Evolutionary conservation across 1,284 basidiomycete species (phyloP).

Genomic region (Leccinum cinnamomeum): DNA sequence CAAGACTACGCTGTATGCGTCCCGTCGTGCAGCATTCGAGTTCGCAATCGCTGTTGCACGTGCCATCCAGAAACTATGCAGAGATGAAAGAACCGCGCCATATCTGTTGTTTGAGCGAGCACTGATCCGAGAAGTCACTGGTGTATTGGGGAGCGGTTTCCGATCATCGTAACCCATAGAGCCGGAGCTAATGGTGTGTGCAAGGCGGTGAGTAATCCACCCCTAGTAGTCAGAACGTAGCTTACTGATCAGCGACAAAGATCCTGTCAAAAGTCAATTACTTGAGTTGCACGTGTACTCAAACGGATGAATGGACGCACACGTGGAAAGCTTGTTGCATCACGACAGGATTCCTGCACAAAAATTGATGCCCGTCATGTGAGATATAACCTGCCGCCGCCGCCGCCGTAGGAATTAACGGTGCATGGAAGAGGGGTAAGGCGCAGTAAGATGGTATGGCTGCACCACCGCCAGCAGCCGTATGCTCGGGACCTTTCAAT

Average conservation of each 20-base stretch:
- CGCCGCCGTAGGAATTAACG: too few relatives aligned
- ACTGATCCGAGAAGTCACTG: constrained; percentile 42
- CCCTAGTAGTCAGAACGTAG: not conserved
- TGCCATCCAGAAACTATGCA: constrained; percentile 56
- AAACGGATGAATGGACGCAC: constrained; percentile 12
- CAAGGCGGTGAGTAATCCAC: not conserved
- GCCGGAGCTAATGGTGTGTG: constrained; percentile 40
- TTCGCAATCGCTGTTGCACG: constrained; percentile 42
- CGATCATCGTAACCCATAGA: constrained; percentile 50
- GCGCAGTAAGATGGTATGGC: too few relatives aligned
- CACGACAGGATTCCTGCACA: constrained; percentile 54
- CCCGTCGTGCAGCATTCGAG: constrained; percentile 40
- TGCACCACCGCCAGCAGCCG: too few relatives aligned
- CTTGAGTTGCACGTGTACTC: not conserved
- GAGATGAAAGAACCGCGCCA: constrained; percentile 56
- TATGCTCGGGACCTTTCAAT: too few relatives aligned
- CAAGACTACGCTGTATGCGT: constrained; percentile 58
- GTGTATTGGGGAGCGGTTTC: constrained; percentile 46
- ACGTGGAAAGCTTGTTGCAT: constrained; percentile 39
- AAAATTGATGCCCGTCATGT: constrained; percentile 46
- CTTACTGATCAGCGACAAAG: constrained; percentile 31
- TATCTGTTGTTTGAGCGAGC: constrained; percentile 47
- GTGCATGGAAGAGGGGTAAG: too few relatives aligned
- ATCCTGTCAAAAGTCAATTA: constrained; percentile 21
- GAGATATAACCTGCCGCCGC: constrained; percentile 49